Evolutionary conservation across 1,139 yeast species (phyloP).

Genomic region (Meyerozyma athensensis): DNA sequence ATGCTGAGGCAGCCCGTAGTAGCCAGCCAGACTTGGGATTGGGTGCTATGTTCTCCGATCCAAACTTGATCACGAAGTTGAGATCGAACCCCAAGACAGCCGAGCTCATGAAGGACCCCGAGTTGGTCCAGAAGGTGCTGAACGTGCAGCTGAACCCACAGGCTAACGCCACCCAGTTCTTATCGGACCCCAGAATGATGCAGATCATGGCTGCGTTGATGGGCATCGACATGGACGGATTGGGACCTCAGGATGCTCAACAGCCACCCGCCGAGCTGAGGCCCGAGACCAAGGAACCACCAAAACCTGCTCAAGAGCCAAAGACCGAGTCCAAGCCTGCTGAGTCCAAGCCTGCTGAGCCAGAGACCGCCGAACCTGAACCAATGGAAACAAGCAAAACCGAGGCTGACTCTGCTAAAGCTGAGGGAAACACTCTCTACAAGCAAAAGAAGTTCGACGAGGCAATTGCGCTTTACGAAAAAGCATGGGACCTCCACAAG

Average conservation of each 20-base stretch:
- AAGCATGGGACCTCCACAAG: slow-evolving; percentile 77
- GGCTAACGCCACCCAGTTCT: slow-evolving; percentile 58
- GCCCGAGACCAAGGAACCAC: slow-evolving; percentile 7
- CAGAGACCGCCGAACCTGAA: slow-evolving; percentile 16
- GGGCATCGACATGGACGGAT: slow-evolving; percentile 71
- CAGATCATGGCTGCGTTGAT: slow-evolving; percentile 79
- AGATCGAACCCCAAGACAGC: slow-evolving; percentile 83
- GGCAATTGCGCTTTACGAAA: slow-evolving; percentile 79
- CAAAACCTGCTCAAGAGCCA: slow-evolving; percentile 14
- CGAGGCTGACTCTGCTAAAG: slow-evolving; percentile 75
- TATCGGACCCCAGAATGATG: slow-evolving; percentile 83
- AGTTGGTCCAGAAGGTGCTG: slow-evolving; percentile 66
- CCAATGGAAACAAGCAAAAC: slow-evolving; percentile 29
- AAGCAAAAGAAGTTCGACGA: slow-evolving; percentile 87
- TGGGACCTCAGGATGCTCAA: slow-evolving; percentile 19
- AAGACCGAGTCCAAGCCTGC: slow-evolving; percentile 9
- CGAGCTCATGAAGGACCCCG: slow-evolving; percentile 83
- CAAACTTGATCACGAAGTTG: slow-evolving; percentile 70
- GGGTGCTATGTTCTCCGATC: slow-evolving; percentile 75
- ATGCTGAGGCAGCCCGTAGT: slow-evolving; percentile 42
- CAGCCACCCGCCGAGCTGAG: slow-evolving; percentile 10
- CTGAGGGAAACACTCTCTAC: slow-evolving; percentile 82
- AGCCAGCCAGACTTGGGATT: slow-evolving; percentile 69
- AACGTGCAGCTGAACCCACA: slow-evolving; percentile 71
- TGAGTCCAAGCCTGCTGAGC: slow-evolving; percentile 4